A percentile compares a stretch with the other conserved stretches of the same genome.
Conservation (phyloP, 1,284 basidiomycete genomes). For the Heliocybe sulcata region DNA sequence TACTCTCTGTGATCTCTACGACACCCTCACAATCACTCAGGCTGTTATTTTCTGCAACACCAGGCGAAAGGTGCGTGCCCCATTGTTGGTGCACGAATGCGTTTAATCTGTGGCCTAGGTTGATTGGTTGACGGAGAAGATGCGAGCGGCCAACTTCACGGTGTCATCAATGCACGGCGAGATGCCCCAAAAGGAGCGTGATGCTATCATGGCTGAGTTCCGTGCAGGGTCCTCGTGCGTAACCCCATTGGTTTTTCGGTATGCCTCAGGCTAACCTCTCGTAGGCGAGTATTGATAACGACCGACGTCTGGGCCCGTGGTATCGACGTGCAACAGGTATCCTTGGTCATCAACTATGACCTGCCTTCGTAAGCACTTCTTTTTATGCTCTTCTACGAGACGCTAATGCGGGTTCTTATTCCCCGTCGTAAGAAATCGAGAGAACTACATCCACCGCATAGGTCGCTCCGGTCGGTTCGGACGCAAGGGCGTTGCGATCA, state of each 20-base stretch:
- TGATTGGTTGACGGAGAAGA: conserved; percentile 99
- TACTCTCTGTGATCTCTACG: conserved; percentile 96
- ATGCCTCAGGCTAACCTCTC: conserved; percentile 4
- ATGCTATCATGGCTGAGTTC: conserved; percentile 99
- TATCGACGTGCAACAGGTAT: conserved; percentile 98
- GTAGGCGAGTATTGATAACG: conserved; percentile 88
- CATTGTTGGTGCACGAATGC: neutral
- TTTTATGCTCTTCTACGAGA: conserved; percentile 6
- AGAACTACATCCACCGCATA: conserved; percentile 98
- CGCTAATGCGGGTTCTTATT: conserved; percentile 1
- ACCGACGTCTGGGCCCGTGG: conserved; percentile 99
- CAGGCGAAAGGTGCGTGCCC: conserved; percentile 72
- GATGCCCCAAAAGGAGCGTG: conserved; percentile 98
- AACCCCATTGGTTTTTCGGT: neutral
- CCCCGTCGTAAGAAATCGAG: conserved; percentile 72
- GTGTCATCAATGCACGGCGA: conserved; percentile 98
- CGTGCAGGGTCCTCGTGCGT: conserved; percentile 86
- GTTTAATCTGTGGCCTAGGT: conserved; percentile 46
- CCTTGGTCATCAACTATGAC: conserved; percentile 97
- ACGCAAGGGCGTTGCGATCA: conserved; percentile 90
- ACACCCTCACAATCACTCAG: conserved; percentile 98
- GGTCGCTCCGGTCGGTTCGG: conserved; percentile 95
- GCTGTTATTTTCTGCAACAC: conserved; percentile 99
- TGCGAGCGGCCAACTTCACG: conserved; percentile 95
- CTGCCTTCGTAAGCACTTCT: conserved; percentile 68